A percentile compares a stretch with the other conserved stretches of the same genome.
Conservation (phyloP, 139 green algal genomes). For the Desmodesmus armatus region DNA sequence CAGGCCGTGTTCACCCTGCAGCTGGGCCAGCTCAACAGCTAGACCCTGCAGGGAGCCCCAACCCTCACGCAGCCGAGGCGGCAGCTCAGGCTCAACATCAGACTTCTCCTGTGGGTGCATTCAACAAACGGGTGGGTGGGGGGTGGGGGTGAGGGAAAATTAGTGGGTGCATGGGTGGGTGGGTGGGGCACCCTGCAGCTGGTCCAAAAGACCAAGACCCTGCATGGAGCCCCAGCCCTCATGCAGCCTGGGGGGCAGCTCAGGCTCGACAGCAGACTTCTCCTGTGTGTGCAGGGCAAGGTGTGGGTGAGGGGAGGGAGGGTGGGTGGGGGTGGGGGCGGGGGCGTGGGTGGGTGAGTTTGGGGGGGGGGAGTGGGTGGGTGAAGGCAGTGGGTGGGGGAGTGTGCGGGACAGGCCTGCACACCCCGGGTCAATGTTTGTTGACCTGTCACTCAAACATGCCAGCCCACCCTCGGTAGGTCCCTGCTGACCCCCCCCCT, state of each 20-base stretch:
- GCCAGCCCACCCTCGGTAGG: no score
- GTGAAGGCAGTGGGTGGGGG: no score
- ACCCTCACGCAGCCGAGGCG: conserved; percentile 66
- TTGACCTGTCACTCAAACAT: no score
- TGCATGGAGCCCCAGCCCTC: conserved; percentile 59
- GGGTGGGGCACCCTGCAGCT: conserved; percentile 25
- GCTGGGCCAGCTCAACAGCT: conserved; percentile 61
- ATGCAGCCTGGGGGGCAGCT: conserved; percentile 54
- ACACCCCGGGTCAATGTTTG: no score
- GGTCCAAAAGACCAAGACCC: conserved; percentile 67
- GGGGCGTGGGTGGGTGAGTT: no score
- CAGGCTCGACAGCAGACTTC: background rate
- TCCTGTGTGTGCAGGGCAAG: background rate
- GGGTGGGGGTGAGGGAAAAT: background rate
- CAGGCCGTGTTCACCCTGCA: conserved; percentile 46
- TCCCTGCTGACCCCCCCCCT: no score
- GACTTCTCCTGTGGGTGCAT: conserved; percentile 86
- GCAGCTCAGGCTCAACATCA: conserved; percentile 74
- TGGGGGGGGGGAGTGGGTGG: no score
- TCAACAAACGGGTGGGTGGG: background rate
- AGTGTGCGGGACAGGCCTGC: no score
- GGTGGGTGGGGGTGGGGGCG: background rate
- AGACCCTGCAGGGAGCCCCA: conserved; percentile 58
- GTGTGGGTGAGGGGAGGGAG: background rate
- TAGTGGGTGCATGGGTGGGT: background rate